phyloP scores from a whole-genome alignment of 805 yeast species.

The Sugiyamaella americana region DNA sequence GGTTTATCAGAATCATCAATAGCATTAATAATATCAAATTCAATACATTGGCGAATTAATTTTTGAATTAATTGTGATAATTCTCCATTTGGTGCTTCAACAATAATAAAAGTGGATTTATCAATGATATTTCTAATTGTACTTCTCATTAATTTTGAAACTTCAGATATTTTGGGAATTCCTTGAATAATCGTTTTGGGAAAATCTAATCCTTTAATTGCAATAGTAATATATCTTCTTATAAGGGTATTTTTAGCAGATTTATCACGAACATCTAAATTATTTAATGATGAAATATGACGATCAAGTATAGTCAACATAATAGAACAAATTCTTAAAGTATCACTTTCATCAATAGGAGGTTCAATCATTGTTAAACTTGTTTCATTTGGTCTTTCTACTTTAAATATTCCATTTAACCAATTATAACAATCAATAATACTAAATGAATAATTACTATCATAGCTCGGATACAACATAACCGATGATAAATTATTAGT shows the following conservation, averaged over 20 bases:
- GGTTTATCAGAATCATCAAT: constrained; percentile 12
- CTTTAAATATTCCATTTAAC: background rate
- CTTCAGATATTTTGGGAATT: background rate
- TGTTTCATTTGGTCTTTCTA: background rate
- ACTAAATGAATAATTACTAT: background rate
- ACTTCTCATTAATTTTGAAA: background rate
- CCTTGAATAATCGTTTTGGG: background rate
- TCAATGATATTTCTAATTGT: constrained; percentile 6
- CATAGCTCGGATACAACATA: background rate
- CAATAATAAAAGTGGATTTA: constrained; percentile 1
- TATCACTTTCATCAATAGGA: background rate
- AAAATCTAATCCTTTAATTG: background rate
- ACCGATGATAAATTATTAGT: background rate
- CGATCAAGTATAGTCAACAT: background rate
- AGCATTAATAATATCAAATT: constrained; percentile 14
- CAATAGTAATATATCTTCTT: background rate
- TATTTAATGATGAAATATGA: background rate
- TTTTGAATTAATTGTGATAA: background rate
- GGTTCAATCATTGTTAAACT: background rate
- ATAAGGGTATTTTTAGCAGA: background rate
- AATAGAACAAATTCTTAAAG: background rate
- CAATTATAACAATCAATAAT: background rate
- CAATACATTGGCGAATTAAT: constrained; percentile 9
- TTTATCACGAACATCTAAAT: background rate
- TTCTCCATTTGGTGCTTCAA: background rate